Percentiles rank a stretch among this genome's conserved stretches.
phyloP scores from a whole-genome alignment of 257 asterid species.

The Lycium barbarum region DNA sequence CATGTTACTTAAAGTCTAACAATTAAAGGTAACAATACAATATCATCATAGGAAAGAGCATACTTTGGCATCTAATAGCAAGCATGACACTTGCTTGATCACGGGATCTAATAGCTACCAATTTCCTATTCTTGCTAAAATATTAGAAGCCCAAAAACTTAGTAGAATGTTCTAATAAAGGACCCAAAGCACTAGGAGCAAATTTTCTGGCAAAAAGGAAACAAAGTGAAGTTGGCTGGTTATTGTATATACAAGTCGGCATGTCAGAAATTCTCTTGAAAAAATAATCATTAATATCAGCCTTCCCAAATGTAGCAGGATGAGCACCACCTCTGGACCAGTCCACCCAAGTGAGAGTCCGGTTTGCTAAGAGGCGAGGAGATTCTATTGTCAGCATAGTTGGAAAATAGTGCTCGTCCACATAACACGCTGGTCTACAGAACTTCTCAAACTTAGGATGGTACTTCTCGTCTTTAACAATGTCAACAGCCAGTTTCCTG shows the following conservation, averaged over 20 bases:
- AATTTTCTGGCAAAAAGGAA: conserved; percentile 82
- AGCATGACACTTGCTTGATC: not conserved
- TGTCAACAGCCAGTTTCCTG: conserved; percentile 49
- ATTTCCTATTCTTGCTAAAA: not conserved
- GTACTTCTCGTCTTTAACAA: conserved; percentile 42
- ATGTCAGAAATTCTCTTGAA: conserved; percentile 57
- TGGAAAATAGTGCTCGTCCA: conserved; percentile 57
- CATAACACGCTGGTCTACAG: conserved; percentile 55
- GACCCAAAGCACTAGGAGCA: conserved; percentile 78
- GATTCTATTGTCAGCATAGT: conserved; percentile 73
- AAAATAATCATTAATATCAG: conserved; percentile 53
- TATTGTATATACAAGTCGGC: conserved; percentile 59
- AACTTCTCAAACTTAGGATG: conserved; percentile 51
- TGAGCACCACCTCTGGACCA: conserved; percentile 98
- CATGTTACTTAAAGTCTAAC: not conserved
- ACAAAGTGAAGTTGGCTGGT: conserved; percentile 72
- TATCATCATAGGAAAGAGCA: not conserved
- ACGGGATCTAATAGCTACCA: not conserved
- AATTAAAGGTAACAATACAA: not conserved
- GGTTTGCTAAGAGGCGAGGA: conserved; percentile 72
- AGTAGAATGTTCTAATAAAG: conserved; percentile 61
- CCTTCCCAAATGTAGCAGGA: conserved; percentile 80
- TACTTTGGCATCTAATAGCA: not conserved
- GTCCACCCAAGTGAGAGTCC: conserved; percentile 85
- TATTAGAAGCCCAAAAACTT: conserved; percentile 66